Evolutionary conservation across 805 yeast species (phyloP), one percentile per base, ranked within the genome.

Genomic region (Alloascoidea hylecoeti): DNA sequence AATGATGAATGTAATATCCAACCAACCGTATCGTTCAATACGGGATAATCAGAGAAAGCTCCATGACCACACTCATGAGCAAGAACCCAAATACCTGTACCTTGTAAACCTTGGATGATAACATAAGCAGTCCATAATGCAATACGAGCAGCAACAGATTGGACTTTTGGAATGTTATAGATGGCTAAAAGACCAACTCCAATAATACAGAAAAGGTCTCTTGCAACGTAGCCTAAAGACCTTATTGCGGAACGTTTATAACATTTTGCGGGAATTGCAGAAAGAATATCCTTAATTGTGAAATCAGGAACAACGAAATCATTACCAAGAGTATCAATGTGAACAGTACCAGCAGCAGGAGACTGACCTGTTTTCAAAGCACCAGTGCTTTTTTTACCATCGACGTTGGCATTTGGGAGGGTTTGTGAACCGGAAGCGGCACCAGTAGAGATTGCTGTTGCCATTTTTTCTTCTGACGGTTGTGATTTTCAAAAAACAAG

Each of bases 1-100:
- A 81, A 62, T 52, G 71, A 73, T 14, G 89, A 78, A 62, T 83
- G 95, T 44, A 83, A 61, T 30, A 79, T 55, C 94, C 94, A 83
- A 35, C 95, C 95, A 35, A 78, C 79, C 32, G 72, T 58, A 57
- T 83, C 89, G 57, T 83, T 82, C 45, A 81, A 74, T 61, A 66
- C 57, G 30, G 74, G 75, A 52, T 75, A 76, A 49, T 78, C 82
- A 33, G 79, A 68, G 58, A 84, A 84, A 16, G 94, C 94, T 48
- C 75, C 79, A 57, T 83, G 95, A 43, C 95, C 95, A 65, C 95
- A 83, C 59, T 83, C 95, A 58, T 83, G 95, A 38, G 94, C 92
- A 61, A 83, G 53, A 37, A 83, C 79, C 94, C 94, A 83, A 36
- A 78, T 39, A 35, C 94, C 94, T 18, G 86, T 77, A 41, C 76